Percentiles rank a stretch among this genome's conserved stretches.
These are phyloP conservation scores for Craspedostauros australis DNA, from an alignment of 108 stramenopile genomes.

Conservation along the genomic window DNA sequence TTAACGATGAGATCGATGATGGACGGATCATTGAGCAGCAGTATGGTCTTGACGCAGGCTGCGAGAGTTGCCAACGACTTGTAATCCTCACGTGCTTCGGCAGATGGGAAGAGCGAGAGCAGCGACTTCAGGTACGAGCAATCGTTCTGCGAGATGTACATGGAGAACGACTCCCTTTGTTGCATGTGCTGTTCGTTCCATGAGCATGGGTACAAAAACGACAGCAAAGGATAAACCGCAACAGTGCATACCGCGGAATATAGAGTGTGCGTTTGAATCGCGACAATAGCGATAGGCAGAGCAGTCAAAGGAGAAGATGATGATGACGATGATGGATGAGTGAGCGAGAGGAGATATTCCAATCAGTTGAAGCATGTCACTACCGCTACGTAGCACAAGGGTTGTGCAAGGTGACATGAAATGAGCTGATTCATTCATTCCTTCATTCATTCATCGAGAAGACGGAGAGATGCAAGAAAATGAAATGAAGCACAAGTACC, in stretches of 20 bases:
- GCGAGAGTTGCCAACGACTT: conserved; percentile 58
- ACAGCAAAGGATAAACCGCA: background rate
- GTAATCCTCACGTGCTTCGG: conserved; percentile 42
- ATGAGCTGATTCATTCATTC: too few species aligned
- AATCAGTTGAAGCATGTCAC: background rate
- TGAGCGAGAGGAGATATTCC: background rate
- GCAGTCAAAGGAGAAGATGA: background rate
- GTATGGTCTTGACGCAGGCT: conserved; percentile 69
- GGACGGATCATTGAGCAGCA: conserved; percentile 83
- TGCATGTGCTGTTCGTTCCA: conserved; percentile 32
- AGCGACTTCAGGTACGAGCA: conserved; percentile 67
- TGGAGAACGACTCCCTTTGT: conserved; percentile 69
- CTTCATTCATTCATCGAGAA: too few species aligned
- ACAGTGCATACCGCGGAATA: background rate
- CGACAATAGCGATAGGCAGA: too few species aligned
- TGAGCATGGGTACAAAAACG: background rate
- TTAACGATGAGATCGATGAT: conserved; percentile 72
- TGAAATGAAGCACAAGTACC: background rate
- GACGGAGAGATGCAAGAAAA: background rate
- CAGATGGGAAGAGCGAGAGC: conserved; percentile 53
- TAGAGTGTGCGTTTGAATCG: background rate
- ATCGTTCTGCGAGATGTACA: conserved; percentile 64
- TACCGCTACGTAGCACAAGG: too few species aligned
- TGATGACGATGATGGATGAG: background rate
- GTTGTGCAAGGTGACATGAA: too few species aligned